Evolutionary conservation across 148 eudicot species (phyloP).

Genomic region (Silene uniflora): DNA sequence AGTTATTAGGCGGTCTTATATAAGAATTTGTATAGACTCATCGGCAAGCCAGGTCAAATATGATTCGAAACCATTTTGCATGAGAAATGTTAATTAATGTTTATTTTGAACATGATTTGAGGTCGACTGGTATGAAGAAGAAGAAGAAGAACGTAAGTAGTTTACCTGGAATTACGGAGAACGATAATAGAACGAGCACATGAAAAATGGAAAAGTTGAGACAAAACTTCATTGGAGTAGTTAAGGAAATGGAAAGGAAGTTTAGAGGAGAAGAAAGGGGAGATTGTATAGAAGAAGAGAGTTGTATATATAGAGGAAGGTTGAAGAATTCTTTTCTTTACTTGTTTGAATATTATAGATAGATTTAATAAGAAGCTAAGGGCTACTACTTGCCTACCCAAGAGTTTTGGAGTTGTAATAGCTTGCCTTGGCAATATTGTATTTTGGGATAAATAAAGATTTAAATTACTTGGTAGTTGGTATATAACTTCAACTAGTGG

Average conservation of each 20-base stretch:
- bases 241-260: slow-evolving; percentile 5
- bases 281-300: not conserved
- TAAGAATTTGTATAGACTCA: too few relatives aligned
- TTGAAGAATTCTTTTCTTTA: slow-evolving; percentile 26
- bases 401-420: slow-evolving; percentile 15
- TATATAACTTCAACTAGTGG: not conserved
- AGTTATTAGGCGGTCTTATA: too few relatives aligned
- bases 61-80: not conserved
- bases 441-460: not conserved
- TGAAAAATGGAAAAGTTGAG: not conserved
- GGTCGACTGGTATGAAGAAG: not conserved
- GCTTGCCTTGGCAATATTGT: slow-evolving; percentile 26
- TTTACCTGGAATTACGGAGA: slow-evolving; percentile 21
- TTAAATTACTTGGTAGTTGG: not conserved
- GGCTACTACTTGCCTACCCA: slow-evolving; percentile 4
- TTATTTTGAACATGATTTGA: too few relatives aligned
- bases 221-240: slow-evolving; percentile 23
- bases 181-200: slow-evolving; percentile 13
- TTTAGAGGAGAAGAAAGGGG: slow-evolving; percentile 9
- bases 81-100: not conserved
- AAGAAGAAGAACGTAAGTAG: not conserved
- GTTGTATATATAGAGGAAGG: slow-evolving; percentile 14
- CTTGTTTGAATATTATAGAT: slow-evolving; percentile 19
- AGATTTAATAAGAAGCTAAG: not conserved
- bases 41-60: too few relatives aligned